Conservation (phyloP, 2,329 filamentous ascomycete species). For the Sphaerulina musiva region DNA sequence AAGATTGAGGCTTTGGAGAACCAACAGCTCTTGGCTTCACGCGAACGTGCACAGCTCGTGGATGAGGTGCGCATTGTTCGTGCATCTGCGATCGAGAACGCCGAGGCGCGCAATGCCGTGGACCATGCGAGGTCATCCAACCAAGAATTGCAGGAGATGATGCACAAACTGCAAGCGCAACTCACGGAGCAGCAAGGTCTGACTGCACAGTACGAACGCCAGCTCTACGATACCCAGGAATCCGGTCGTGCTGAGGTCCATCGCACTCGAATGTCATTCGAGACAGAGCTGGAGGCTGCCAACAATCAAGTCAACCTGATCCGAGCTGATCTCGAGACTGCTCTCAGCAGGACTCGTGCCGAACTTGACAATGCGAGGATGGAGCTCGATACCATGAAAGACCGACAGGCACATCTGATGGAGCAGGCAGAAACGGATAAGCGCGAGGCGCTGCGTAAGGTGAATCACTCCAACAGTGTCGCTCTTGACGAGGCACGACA, state of each 20-base stretch:
- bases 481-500: conserved; percentile 52
- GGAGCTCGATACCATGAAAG: conserved; percentile 73
- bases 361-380: conserved; percentile 73
- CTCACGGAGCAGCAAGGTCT: conserved; percentile 66
- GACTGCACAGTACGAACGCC: conserved; percentile 65
- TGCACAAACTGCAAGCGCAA: conserved; percentile 43
- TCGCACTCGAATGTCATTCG: conserved; percentile 69
- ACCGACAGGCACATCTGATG: conserved; percentile 73
- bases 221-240: conserved; percentile 78
- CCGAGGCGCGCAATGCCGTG: conserved; percentile 73
- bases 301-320: conserved; percentile 81
- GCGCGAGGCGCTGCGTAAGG: conserved; percentile 52
- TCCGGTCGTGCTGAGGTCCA: conserved; percentile 73
- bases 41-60: conserved; percentile 42
- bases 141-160: conserved; percentile 26
- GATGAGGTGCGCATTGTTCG: conserved; percentile 43
- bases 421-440: conserved; percentile 71
- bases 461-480: conserved; percentile 46
- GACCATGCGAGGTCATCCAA: conserved; percentile 31
- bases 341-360: conserved; percentile 62
- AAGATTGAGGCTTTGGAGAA: conserved; percentile 51
- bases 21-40: conserved; percentile 43
- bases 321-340: conserved; percentile 73
- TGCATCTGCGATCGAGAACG: conserved; percentile 62
- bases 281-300: conserved; percentile 73